Evolutionary conservation across 345 rosid species (phyloP).

Genomic region (Eucalyptus fibrosa): DNA sequence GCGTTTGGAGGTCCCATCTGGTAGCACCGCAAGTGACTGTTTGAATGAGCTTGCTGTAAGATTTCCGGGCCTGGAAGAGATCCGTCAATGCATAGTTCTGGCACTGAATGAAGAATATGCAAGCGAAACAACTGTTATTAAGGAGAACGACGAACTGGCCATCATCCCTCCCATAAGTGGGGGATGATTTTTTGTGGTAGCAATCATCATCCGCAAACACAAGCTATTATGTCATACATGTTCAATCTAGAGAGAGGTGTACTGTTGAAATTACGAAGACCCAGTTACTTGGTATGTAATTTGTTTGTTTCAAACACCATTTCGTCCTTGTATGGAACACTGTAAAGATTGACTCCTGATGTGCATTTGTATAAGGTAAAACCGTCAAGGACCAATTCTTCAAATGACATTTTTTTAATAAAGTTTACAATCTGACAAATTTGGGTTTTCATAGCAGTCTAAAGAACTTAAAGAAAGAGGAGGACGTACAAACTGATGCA

Average conservation of each 20-base stretch:
- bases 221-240: neutral
- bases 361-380: neutral
- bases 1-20: slow-evolving; percentile 36
- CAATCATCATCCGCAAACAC: neutral
- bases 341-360: neutral
- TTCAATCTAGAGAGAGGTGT: neutral
- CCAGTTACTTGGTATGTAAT: neutral
- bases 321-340: neutral
- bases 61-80: slow-evolving; percentile 61
- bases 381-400: neutral
- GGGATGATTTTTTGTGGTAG: slow-evolving; percentile 25
- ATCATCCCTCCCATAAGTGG: slow-evolving; percentile 97
- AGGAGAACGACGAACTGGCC: slow-evolving; percentile 80
- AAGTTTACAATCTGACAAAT: neutral
- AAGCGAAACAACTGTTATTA: slow-evolving; percentile 34
- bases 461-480: neutral
- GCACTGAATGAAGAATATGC: slow-evolving; percentile 43
- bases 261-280: neutral
- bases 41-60: slow-evolving; percentile 37
- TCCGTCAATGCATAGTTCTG: slow-evolving; percentile 58
- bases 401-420: neutral
- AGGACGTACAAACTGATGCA: neutral
- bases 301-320: neutral
- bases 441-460: neutral
- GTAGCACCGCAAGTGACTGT: slow-evolving; percentile 62